phyloP scores from a whole-genome alignment of 2,329 filamentous ascomycete species.

The Scleromitrula shiraiana region DNA sequence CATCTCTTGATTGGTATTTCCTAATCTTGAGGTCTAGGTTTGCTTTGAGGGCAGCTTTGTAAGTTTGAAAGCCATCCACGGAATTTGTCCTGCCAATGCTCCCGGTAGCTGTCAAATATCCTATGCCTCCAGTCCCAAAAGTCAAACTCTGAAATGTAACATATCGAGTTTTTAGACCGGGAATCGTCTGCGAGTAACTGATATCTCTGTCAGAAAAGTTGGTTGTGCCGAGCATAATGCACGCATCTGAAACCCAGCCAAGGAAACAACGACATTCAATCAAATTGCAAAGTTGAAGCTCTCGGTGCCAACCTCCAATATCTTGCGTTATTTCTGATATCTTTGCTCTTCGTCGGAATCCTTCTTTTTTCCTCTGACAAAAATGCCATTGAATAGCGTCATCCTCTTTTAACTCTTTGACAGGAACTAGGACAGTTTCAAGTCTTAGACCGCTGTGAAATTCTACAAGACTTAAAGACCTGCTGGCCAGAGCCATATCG shows the following conservation, averaged over 20 bases:
- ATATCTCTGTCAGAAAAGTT: neutral
- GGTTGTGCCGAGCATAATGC: neutral
- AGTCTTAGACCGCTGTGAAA: conserved; percentile 8
- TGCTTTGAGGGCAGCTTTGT: too few species aligned
- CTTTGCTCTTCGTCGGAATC: neutral
- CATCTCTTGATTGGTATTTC: neutral
- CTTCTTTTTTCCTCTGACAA: neutral
- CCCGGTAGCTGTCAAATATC: neutral
- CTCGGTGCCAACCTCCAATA: neutral
- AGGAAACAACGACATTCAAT: neutral
- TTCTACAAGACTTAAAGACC: conserved; percentile 5
- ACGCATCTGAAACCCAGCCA: neutral
- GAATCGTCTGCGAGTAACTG: neutral
- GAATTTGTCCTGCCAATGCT: neutral
- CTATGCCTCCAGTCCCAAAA: neutral
- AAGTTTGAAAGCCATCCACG: too few species aligned
- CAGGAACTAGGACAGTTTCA: conserved; percentile 7
- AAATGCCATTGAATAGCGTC: conserved; percentile 13
- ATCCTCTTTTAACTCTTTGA: conserved; percentile 4
- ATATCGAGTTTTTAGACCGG: neutral
- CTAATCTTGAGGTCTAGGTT: neutral
- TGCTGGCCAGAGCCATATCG: neutral
- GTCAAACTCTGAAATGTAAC: neutral
- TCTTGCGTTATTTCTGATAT: neutral
- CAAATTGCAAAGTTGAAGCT: neutral